A percentile compares a stretch with the other conserved stretches of the same genome.
Conservation (phyloP, 1,284 basidiomycete species). For the Pterulicium gracile region DNA sequence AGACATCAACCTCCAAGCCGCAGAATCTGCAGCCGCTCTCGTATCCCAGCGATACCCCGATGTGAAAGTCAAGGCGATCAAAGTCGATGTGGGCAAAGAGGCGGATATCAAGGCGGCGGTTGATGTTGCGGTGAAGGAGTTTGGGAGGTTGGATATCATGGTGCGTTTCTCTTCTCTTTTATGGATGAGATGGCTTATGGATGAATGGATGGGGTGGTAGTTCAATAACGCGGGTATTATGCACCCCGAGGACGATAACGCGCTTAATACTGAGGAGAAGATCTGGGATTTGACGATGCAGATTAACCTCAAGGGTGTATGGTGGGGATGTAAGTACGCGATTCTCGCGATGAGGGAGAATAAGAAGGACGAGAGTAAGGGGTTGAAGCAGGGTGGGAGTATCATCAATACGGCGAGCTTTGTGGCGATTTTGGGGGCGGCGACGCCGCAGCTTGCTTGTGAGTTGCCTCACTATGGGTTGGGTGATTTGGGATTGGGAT, state of each 20-base stretch:
- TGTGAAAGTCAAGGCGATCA: conserved; percentile 62
- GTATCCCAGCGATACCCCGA: conserved; percentile 62
- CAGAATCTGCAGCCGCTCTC: conserved; percentile 56
- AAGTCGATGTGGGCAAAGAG: conserved; percentile 86
- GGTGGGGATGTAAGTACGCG: conserved; percentile 97
- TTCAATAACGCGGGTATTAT: conserved; percentile 96
- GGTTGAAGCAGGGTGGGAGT: conserved; percentile 76
- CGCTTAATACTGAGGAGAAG: conserved; percentile 88
- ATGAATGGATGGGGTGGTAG: conserved; percentile 26
- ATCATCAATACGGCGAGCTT: conserved; percentile 98
- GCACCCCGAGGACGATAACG: conserved; percentile 91
- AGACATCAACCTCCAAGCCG: conserved; percentile 77
- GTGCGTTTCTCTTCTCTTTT: conserved; percentile 30
- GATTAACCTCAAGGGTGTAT: conserved; percentile 96
- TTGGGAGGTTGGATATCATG: conserved; percentile 89
- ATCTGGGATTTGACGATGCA: conserved; percentile 94
- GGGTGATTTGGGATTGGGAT: conserved; percentile 2
- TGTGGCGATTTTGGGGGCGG: conserved; percentile 87
- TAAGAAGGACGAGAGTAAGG: conserved; percentile 70
- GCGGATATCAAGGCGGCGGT: conserved; percentile 75
- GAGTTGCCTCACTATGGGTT: conserved; percentile 21
- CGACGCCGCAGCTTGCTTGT: conserved; percentile 95
- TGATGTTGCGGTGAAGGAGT: conserved; percentile 69
- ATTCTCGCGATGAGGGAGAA: conserved; percentile 94
- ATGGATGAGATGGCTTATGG: not conserved